phyloP scores from a whole-genome alignment of 805 yeast genomes.

The Candida sithepensis region DNA sequence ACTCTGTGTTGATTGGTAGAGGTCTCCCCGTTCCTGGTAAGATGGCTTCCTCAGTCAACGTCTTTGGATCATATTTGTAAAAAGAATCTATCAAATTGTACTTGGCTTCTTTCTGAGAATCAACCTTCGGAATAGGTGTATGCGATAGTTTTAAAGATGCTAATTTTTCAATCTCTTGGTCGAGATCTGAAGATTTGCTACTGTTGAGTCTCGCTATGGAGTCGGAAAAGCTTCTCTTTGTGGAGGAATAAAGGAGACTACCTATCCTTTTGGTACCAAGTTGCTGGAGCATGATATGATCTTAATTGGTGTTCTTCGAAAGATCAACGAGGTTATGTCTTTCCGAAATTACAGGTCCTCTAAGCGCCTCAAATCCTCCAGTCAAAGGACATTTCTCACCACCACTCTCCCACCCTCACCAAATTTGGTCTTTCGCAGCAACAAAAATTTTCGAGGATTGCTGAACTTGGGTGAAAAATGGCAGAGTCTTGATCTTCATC shows the following conservation, averaged over 20 bases:
- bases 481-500: not conserved
- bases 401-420: no score
- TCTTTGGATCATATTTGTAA: conserved; percentile 35
- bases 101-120: conserved; percentile 17
- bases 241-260: not conserved
- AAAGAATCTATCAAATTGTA: conserved; percentile 26
- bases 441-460: not conserved
- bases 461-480: not conserved
- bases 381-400: no score
- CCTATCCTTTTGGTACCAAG: not conserved
- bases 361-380: no score
- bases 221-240: conserved; percentile 5
- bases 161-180: conserved; percentile 24
- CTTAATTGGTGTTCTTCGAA: not conserved
- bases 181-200: conserved; percentile 13
- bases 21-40: conserved; percentile 45
- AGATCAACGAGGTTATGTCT: no score
- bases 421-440: no score
- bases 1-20: conserved; percentile 79
- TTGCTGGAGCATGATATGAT: conserved; percentile 3
- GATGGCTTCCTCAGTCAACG: conserved; percentile 32
- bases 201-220: conserved; percentile 1
- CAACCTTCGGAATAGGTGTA: conserved; percentile 11
- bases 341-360: no score
- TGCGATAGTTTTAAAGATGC: conserved; percentile 23